Conservation (phyloP, 78 protist genomes). For the Dictyostelium brefeldianum region DNA sequence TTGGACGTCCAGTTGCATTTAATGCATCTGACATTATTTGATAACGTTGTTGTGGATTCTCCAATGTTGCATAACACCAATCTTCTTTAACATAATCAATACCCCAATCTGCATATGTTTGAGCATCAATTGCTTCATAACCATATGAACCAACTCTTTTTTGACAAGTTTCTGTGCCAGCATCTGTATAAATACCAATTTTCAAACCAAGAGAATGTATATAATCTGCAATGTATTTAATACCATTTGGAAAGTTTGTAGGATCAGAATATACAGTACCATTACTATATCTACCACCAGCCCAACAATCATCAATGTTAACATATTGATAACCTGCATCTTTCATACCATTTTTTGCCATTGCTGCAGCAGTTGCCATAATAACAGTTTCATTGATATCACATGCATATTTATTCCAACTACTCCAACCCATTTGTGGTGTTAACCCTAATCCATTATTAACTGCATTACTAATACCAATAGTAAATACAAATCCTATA, state of each 20-base stretch:
- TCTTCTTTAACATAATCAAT: slow-evolving; percentile 87
- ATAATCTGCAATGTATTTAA: slow-evolving; percentile 87
- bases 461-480: background rate
- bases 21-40: slow-evolving; percentile 85
- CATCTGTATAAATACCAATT: slow-evolving; percentile 92
- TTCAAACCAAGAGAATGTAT: slow-evolving; percentile 85
- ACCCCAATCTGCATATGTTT: slow-evolving; percentile 87
- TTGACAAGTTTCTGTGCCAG: slow-evolving; percentile 91
- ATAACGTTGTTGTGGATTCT: slow-evolving; percentile 60
- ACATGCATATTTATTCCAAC: slow-evolving; percentile 19
- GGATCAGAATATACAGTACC: slow-evolving; percentile 82
- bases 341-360: slow-evolving; percentile 83
- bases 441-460: slow-evolving; percentile 84
- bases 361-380: slow-evolving; percentile 72
- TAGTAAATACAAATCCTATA: background rate
- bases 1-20: slow-evolving; percentile 78
- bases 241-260: slow-evolving; percentile 90
- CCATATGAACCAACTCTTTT: slow-evolving; percentile 85
- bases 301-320: slow-evolving; percentile 84
- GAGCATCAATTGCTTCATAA: slow-evolving; percentile 81
- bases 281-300: slow-evolving; percentile 15
- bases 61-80: slow-evolving; percentile 79
- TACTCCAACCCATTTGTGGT: slow-evolving; percentile 88
- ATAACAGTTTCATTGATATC: slow-evolving; percentile 81
- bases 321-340: slow-evolving; percentile 89